A percentile compares a stretch with the other conserved stretches of the same genome.
Conservation (phyloP, 345 rosid genomes). For the Gossypium herbaceum region DNA sequence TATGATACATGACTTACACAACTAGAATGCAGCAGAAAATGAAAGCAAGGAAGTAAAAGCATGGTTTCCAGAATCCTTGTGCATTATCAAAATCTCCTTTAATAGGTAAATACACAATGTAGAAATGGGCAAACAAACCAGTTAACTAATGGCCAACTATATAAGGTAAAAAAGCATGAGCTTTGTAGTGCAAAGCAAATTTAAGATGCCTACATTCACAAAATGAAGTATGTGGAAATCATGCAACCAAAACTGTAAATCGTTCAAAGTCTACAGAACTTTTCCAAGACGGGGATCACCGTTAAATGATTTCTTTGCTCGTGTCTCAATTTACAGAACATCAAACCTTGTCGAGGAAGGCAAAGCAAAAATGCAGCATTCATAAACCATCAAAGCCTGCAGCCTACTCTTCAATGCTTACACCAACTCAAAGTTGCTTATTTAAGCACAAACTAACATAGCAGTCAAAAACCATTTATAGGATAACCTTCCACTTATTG, state of each 20-base stretch:
- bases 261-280: background rate
- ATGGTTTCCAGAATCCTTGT: background rate
- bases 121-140: background rate
- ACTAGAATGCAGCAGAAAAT: background rate
- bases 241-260: background rate
- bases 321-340: background rate
- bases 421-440: background rate
- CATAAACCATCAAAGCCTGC: conserved; percentile 1
- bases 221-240: background rate
- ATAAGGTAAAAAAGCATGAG: background rate
- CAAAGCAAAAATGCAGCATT: background rate
- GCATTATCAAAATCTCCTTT: background rate
- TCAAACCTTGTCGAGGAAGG: background rate
- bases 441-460: background rate
- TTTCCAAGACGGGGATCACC: background rate
- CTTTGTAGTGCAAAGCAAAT: background rate
- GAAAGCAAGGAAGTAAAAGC: background rate
- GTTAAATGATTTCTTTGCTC: background rate
- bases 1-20: conserved; percentile 8
- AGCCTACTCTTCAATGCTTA: background rate
- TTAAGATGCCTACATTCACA: background rate
- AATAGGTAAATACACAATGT: background rate
- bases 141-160: background rate
- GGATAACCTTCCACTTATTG: background rate
- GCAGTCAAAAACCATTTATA: background rate